Evolutionary conservation across 352 stramenopile genomes (phyloP), one percentile per base, ranked within the genome.

Genomic region (Phytopythium aichiense): DNA sequence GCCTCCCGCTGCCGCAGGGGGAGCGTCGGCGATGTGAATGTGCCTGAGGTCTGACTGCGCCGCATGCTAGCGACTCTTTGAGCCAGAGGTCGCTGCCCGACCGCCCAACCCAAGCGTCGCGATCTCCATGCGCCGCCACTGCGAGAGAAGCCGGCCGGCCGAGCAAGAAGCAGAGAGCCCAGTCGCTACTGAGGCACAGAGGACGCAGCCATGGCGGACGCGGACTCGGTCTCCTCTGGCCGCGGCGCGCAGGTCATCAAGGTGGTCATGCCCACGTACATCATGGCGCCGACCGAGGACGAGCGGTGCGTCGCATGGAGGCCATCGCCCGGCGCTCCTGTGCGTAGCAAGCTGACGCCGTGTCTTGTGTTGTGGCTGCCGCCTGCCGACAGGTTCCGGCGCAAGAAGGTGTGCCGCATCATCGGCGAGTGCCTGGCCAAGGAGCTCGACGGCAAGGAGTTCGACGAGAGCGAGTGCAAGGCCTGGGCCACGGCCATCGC

Each of bases 251-350:
- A 89, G 66, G 69, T 93, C 63, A 91, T 93, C 67, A 87, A 90
- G 56, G 78, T 93, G 46, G 79, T 90, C 49, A 76, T 92, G 78
- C 84, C 84, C 45, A 93, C 84, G 35, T 93, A 88, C 71, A 87
- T 93, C 66, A 93, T 93, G 84, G 79, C 74, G 2, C 82, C 84
- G 12, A 89, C 82, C 0, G 84, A 93, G 48, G 79, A 92, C 67
- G 82, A 93, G 66, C 72, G 75, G 84, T 93, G 61, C 38, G 38
- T 12, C n/a, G n/a, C n/a, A n/a, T n/a, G n/a, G n/a, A n/a, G n/a
- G n/a, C n/a, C n/a, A n/a, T n/a, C n/a, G n/a, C n/a, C n/a, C n/a
- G n/a, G n/a, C n/a, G n/a, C n/a, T n/a, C n/a, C n/a, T n/a, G n/a
- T n/a, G n/a, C n/a, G n/a, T n/a, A n/a, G n/a, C n/a, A n/a, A n/a